Percentiles rank a stretch among this genome's conserved stretches.
These are phyloP conservation scores for Elsinoe arachidis DNA, from an alignment of 2,329 filamentous ascomycete genomes.

Conservation along the genomic window DNA sequence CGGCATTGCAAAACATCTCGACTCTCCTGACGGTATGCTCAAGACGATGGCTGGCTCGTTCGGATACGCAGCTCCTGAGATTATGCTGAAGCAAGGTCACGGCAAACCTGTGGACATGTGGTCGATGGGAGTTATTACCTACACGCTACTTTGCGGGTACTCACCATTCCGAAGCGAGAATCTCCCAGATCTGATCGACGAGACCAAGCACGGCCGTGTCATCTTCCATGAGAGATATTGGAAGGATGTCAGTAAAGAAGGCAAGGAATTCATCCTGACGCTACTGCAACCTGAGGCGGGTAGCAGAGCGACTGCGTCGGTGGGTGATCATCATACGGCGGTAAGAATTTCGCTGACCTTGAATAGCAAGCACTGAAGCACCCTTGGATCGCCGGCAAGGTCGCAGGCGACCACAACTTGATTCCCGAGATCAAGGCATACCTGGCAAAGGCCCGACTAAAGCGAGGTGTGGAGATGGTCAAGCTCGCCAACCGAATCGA, in stretches of 20 bases:
- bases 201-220: conserved; percentile 75
- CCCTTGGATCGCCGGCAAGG: conserved; percentile 83
- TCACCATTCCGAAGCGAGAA: conserved; percentile 96
- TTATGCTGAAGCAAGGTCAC: conserved; percentile 96
- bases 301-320: conserved; percentile 68
- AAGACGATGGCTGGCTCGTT: conserved; percentile 99
- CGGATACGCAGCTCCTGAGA: conserved; percentile 92
- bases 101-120: conserved; percentile 99
- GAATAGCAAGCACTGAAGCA: conserved; percentile 66
- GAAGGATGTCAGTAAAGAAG: conserved; percentile 92
- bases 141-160: conserved; percentile 95
- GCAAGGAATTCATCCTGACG: conserved; percentile 83
- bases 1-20: conserved; percentile 96
- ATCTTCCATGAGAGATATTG: conserved; percentile 97
- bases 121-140: conserved; percentile 97
- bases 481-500: conserved; percentile 95
- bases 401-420: conserved; percentile 90
- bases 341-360: background rate
- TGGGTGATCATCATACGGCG: conserved; percentile 32
- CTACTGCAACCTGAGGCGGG: conserved; percentile 72
- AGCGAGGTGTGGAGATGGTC: conserved; percentile 89
- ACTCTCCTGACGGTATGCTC: conserved; percentile 79
- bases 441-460: conserved; percentile 82
- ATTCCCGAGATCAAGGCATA: conserved; percentile 93
- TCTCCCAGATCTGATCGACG: conserved; percentile 83